Evolutionary conservation across 192 early-diverging fungal genomes (phyloP).

Genomic region (Phycomyces nitens): DNA sequence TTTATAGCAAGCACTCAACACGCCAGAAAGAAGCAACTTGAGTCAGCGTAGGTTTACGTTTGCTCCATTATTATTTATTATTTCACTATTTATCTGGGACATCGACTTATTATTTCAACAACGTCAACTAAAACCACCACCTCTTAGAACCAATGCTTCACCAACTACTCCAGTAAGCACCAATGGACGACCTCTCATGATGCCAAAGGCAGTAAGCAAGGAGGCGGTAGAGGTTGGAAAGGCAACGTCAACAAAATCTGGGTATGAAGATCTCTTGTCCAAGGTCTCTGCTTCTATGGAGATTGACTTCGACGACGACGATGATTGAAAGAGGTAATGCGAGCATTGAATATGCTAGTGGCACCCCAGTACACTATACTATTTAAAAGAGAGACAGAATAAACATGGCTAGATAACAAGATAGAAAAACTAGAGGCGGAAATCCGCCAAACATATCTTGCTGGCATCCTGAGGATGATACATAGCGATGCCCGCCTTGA

Average conservation of each 20-base stretch:
- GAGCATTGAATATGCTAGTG: no score
- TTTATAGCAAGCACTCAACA: conserved; percentile 4
- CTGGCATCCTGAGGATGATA: conserved; percentile 46
- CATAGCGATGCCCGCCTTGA: conserved; percentile 47
- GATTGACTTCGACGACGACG: conserved; percentile 24
- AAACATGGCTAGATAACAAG: conserved; percentile 1
- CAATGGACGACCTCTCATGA: not conserved
- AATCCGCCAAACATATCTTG: conserved; percentile 40
- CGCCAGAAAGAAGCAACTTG: not conserved
- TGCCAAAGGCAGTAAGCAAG: conserved; percentile 7
- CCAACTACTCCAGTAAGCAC: not conserved
- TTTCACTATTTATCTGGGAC: no score
- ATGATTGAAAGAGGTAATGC: conserved; percentile 3
- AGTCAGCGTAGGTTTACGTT: not conserved
- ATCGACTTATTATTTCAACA: no score
- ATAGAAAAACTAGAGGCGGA: conserved; percentile 20
- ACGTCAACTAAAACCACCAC: no score
- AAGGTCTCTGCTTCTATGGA: conserved; percentile 19
- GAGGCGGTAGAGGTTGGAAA: conserved; percentile 23
- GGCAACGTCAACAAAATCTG: conserved; percentile 22
- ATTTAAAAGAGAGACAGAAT: not conserved
- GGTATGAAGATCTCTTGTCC: conserved; percentile 27
- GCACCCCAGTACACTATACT: no score
- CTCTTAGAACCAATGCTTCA: not conserved
- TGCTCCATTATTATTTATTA: no score